Evolutionary conservation across 371 early-diverging fungal species (phyloP).

Genomic region (Mortierella sp.): DNA sequence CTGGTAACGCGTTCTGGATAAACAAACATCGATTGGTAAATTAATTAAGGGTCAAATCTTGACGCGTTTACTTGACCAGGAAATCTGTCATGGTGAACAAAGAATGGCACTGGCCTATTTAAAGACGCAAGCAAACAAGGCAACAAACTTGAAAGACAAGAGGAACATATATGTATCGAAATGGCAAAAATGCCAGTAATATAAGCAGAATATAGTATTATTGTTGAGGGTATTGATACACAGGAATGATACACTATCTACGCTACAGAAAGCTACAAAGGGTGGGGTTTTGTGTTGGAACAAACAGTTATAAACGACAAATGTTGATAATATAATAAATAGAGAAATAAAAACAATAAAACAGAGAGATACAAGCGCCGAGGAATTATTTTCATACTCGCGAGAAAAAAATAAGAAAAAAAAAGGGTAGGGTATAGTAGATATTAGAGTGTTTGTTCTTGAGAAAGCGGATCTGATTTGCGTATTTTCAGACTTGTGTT

Average conservation of each 20-base stretch:
- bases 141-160: too few species aligned
- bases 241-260: slow-evolving; percentile 21
- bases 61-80: too few species aligned
- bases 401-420: neutral
- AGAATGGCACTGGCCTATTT: too few species aligned
- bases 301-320: neutral
- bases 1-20: neutral
- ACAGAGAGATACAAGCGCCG: neutral
- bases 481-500: neutral
- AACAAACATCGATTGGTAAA: slow-evolving; percentile 2
- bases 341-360: slow-evolving; percentile 1
- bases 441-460: neutral
- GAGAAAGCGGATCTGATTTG: neutral
- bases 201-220: too few species aligned
- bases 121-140: too few species aligned
- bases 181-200: too few species aligned
- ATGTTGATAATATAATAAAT: neutral
- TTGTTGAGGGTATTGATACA: slow-evolving; percentile 8
- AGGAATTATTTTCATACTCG: neutral
- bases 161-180: neutral
- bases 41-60: slow-evolving; percentile 14
- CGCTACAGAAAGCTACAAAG: slow-evolving; percentile 20
- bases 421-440: slow-evolving; percentile 22
- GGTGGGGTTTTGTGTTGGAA: slow-evolving; percentile 10
- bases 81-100: too few species aligned